Conservation (phyloP, 2,329 filamentous ascomycete genomes). For the Diaporthe eres region DNA sequence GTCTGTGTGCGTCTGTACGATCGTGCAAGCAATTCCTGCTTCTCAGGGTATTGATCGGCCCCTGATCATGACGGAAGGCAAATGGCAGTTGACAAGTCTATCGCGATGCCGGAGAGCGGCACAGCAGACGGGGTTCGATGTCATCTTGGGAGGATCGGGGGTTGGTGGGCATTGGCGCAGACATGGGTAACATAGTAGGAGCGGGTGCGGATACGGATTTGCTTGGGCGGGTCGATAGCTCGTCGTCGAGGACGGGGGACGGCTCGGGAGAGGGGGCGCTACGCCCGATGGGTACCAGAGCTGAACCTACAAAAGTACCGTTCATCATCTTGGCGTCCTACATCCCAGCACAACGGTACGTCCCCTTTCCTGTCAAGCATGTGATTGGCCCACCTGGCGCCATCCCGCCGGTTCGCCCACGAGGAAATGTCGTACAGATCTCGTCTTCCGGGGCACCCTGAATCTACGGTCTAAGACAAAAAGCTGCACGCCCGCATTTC, state of each 20-base stretch:
- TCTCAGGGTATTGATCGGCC: slow-evolving; percentile 5
- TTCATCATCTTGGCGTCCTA: slow-evolving; percentile 7
- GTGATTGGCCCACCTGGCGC: slow-evolving; percentile 21
- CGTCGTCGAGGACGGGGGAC: neutral
- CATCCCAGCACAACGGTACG: slow-evolving; percentile 6
- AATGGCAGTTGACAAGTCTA: neutral
- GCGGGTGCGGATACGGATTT: neutral
- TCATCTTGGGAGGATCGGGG: slow-evolving; percentile 3
- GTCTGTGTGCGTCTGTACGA: neutral
- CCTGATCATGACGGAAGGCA: neutral
- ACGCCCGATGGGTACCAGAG: slow-evolving; percentile 8
- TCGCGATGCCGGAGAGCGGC: slow-evolving; percentile 19
- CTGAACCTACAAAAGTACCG: slow-evolving; percentile 22
- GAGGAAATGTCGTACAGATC: slow-evolving; percentile 20
- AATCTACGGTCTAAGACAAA: neutral
- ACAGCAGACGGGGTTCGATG: slow-evolving; percentile 15
- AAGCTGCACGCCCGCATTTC: neutral
- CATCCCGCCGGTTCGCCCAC: slow-evolving; percentile 17
- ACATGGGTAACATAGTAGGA: neutral
- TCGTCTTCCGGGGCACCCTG: neutral
- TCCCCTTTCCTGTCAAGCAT: neutral
- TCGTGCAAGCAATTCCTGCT: neutral
- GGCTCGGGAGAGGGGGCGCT: slow-evolving; percentile 1
- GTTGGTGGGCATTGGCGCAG: neutral
- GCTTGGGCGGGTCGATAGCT: neutral